A percentile compares a stretch with the other conserved stretches of the same genome.
phyloP scores from a whole-genome alignment of 768 basidiomycete genomes.

The Amanita rubescens region DNA sequence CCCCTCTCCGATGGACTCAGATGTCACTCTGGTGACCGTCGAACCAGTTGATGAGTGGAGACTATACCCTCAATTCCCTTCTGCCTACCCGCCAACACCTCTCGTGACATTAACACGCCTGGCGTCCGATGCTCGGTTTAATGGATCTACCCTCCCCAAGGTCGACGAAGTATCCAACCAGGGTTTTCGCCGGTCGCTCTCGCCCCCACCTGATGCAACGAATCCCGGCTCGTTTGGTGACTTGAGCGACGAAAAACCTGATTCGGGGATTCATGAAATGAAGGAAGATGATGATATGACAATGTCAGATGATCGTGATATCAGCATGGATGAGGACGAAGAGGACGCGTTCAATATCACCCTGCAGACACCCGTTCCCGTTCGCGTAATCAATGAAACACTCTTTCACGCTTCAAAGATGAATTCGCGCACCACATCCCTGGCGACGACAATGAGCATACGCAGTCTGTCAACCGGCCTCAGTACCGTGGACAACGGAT shows the following conservation, averaged over 20 bases:
- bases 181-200: conserved; percentile 71
- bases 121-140: conserved; percentile 1
- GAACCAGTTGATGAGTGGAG: conserved; percentile 55
- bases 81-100: conserved; percentile 72
- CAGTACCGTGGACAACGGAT: conserved; percentile 30
- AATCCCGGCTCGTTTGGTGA: conserved; percentile 50
- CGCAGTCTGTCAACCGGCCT: conserved; percentile 28
- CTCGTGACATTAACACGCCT: conserved; percentile 28
- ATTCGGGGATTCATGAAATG: conserved; percentile 32
- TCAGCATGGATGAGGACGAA: conserved; percentile 32
- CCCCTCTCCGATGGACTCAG: background rate
- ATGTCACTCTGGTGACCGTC: conserved; percentile 1
- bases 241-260: conserved; percentile 49
- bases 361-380: conserved; percentile 50
- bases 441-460: conserved; percentile 7
- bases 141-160: background rate
- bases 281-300: conserved; percentile 19
- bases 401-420: background rate
- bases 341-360: conserved; percentile 65
- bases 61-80: conserved; percentile 66
- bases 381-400: background rate
- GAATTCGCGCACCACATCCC: conserved; percentile 1
- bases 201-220: conserved; percentile 50
- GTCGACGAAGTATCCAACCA: conserved; percentile 22
- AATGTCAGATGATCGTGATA: conserved; percentile 25